phyloP scores from a whole-genome alignment of 441 rosid genomes.

The Geranium incanum region DNA sequence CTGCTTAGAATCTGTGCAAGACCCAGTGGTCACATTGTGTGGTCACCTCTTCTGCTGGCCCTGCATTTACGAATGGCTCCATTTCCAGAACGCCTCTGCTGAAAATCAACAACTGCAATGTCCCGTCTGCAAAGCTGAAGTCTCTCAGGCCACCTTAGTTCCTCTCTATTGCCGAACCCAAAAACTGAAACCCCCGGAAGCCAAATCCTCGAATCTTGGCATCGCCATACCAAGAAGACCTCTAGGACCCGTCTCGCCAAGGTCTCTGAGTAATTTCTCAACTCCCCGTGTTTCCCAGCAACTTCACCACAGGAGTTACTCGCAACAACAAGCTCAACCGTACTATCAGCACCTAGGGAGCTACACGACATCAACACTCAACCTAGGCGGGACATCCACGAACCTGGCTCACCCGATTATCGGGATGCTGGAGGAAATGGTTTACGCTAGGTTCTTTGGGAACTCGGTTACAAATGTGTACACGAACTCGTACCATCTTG shows the following conservation, averaged over 20 bases:
- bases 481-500: constrained; percentile 44
- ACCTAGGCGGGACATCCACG: constrained; percentile 30
- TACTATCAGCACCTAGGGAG: not conserved
- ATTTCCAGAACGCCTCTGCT: constrained; percentile 52
- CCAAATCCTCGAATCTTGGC: constrained; percentile 28
- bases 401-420: constrained; percentile 41
- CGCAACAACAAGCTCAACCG: not conserved
- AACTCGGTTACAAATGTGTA: constrained; percentile 42
- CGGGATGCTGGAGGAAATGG: constrained; percentile 72
- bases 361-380: constrained; percentile 26
- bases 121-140: constrained; percentile 73
- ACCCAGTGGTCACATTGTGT: constrained; percentile 79
- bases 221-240: constrained; percentile 66
- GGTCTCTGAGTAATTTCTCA: not conserved
- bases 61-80: constrained; percentile 86
- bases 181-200: constrained; percentile 15
- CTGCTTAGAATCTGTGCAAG: constrained; percentile 61
- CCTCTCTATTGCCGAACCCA: constrained; percentile 84
- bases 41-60: constrained; percentile 97
- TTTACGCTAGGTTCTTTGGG: constrained; percentile 51
- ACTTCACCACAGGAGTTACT: not conserved
- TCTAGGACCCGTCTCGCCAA: constrained; percentile 18
- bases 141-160: constrained; percentile 69
- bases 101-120: constrained; percentile 41
- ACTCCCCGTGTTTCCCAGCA: constrained; percentile 26